phyloP scores from a whole-genome alignment of 495 filamentous ascomycete genomes.

The Penicillium subrubescens region DNA sequence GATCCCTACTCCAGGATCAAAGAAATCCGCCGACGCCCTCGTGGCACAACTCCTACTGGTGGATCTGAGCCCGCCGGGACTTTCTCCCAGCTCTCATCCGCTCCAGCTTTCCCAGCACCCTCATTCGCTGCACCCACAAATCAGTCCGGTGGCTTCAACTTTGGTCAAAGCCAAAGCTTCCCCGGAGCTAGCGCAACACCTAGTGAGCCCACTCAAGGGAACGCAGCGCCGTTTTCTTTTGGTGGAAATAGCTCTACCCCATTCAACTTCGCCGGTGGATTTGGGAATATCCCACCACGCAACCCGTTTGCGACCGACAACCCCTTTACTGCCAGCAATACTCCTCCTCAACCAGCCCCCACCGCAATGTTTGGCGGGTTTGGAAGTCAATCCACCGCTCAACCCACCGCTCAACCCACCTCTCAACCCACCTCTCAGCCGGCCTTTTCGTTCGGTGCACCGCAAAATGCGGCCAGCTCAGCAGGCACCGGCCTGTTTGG shows the following conservation, averaged over 20 bases:
- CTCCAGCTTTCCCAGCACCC: slow-evolving; percentile 32
- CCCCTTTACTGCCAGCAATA: slow-evolving; percentile 19
- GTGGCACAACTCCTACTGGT: slow-evolving; percentile 23
- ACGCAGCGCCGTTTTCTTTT: slow-evolving; percentile 43
- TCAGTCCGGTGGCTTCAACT: slow-evolving; percentile 43
- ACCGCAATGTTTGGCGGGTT: slow-evolving; percentile 23
- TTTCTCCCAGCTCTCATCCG: slow-evolving; percentile 28
- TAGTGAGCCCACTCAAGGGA: slow-evolving; percentile 32
- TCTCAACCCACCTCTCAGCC: slow-evolving; percentile 19
- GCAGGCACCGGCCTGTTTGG: slow-evolving; percentile 24
- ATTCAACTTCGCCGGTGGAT: slow-evolving; percentile 43
- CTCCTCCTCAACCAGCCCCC: slow-evolving; percentile 22
- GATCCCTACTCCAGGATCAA: slow-evolving; percentile 35
- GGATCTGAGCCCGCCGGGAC: slow-evolving; percentile 22
- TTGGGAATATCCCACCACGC: slow-evolving; percentile 16
- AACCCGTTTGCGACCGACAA: slow-evolving; percentile 45
- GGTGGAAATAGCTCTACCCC: slow-evolving; percentile 31
- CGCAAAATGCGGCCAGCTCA: slow-evolving; percentile 16
- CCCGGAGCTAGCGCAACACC: slow-evolving; percentile 38
- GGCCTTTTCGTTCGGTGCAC: slow-evolving; percentile 29
- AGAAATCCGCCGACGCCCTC: slow-evolving; percentile 35
- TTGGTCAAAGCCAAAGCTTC: slow-evolving; percentile 53
- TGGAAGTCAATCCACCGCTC: slow-evolving; percentile 21
- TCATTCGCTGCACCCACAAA: slow-evolving; percentile 33
- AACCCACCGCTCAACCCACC: slow-evolving; percentile 21